Conservation (phyloP, 2,329 filamentous ascomycete species). For the Colletotrichum sp. region DNA sequence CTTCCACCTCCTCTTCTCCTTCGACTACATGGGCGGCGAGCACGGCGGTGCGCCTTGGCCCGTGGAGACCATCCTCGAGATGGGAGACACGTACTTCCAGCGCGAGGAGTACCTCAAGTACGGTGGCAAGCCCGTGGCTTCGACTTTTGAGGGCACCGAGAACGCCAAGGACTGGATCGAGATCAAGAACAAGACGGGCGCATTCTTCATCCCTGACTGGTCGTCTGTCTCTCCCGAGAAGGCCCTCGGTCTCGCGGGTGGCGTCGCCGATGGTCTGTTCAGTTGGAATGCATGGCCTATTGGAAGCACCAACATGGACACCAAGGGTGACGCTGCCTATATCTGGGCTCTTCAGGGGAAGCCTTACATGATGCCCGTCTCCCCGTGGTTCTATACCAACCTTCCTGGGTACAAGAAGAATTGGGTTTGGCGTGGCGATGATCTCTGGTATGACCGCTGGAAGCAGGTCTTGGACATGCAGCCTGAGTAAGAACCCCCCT, state of each 20-base stretch:
- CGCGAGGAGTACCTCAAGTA: constrained; percentile 24
- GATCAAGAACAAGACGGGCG: constrained; percentile 41
- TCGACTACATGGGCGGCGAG: constrained; percentile 31
- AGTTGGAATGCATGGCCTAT: constrained; percentile 41
- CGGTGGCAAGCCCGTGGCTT: constrained; percentile 36
- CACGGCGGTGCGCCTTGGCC: constrained; percentile 21
- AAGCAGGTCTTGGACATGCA: constrained; percentile 53
- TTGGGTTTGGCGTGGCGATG: constrained; percentile 67
- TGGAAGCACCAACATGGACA: constrained; percentile 25
- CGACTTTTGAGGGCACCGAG: constrained; percentile 48
- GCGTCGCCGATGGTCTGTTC: constrained; percentile 38
- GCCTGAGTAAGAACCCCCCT: constrained; percentile 60
- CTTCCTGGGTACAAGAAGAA: constrained; percentile 61
- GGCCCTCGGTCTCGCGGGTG: constrained; percentile 15
- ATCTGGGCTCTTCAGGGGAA: constrained; percentile 8
- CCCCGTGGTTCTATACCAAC: constrained; percentile 65
- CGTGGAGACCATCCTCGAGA: constrained; percentile 4
- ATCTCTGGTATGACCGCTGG: constrained; percentile 66
- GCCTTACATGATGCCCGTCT: constrained; percentile 57
- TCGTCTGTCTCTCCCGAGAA: constrained; percentile 35
- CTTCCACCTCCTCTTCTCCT: constrained; percentile 34
- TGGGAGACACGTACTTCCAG: constrained; percentile 9
- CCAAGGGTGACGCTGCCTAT: constrained; percentile 23
- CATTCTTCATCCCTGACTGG: constrained; percentile 51
- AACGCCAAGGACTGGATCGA: constrained; percentile 44